Percentiles rank a stretch among this genome's conserved stretches.
Evolutionary conservation across 495 filamentous ascomycete genomes (phyloP).

Genomic region (Lichenothelia convexa): DNA sequence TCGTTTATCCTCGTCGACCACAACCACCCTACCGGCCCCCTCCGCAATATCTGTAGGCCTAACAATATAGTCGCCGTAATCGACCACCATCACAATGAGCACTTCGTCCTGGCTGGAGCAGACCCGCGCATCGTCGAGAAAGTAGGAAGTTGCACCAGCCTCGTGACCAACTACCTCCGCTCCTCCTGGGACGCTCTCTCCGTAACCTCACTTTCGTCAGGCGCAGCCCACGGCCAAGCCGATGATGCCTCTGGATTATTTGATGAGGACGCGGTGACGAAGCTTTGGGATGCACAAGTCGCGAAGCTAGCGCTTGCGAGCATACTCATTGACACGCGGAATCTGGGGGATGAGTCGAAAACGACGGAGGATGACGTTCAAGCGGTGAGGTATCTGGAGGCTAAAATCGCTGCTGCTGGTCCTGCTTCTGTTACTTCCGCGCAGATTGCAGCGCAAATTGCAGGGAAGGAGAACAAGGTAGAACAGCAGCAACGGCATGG

Average conservation of each 20-base stretch:
- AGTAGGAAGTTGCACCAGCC: constrained; percentile 57
- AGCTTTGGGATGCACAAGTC: constrained; percentile 36
- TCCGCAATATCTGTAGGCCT: constrained; percentile 25
- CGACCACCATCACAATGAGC: constrained; percentile 83
- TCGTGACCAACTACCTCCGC: constrained; percentile 47
- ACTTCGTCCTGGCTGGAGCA: constrained; percentile 27
- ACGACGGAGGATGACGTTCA: constrained; percentile 49
- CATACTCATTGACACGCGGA: constrained; percentile 69
- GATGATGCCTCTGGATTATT: constrained; percentile 3
- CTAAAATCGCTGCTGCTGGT: constrained; percentile 26
- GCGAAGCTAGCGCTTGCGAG: constrained; percentile 63
- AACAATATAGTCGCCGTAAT: constrained; percentile 51
- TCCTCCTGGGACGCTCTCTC: constrained; percentile 34
- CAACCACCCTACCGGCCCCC: constrained; percentile 48
- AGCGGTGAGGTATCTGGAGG: constrained; percentile 47
- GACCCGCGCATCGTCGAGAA: constrained; percentile 47
- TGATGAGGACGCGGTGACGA: constrained; percentile 15
- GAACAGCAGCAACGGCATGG: no score
- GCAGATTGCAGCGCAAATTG: no score
- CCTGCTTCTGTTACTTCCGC: constrained; percentile 11
- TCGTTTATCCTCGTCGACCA: constrained; percentile 72
- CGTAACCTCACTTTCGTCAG: constrained; percentile 12
- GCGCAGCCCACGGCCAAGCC: constrained; percentile 19
- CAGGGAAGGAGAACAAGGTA: no score
- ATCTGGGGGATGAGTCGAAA: constrained; percentile 50